These are phyloP conservation scores for Posidonia oceanica DNA, from an alignment of 116 monocot species.

Conservation along the genomic window DNA sequence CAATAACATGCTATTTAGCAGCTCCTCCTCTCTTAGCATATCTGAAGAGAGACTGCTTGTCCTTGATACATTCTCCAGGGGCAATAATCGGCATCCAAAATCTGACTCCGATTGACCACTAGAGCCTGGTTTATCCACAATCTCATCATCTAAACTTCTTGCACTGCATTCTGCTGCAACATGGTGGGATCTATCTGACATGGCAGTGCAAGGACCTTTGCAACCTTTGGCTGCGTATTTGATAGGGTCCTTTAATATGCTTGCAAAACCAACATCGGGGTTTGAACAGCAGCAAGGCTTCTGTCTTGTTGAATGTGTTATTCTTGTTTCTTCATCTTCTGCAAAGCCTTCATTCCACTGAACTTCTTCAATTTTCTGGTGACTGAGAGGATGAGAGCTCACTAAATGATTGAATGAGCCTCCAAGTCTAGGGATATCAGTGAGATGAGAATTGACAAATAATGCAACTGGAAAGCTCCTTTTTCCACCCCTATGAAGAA, in stretches of 20 bases:
- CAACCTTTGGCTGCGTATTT: constrained; percentile 33
- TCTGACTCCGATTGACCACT: constrained; percentile 44
- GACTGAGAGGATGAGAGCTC: constrained; percentile 31
- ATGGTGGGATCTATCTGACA: constrained; percentile 45
- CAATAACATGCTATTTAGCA: constrained; percentile 72
- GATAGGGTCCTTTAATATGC: constrained; percentile 28
- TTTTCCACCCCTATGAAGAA: constrained; percentile 73
- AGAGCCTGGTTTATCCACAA: constrained; percentile 67
- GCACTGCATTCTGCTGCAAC: constrained; percentile 57
- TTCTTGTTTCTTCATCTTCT: constrained; percentile 46
- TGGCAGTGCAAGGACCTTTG: constrained; percentile 35
- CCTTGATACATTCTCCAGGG: constrained; percentile 24
- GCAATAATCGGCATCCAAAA: constrained; percentile 31
- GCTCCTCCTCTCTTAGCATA: constrained; percentile 62
- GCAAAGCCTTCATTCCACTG: constrained; percentile 78
- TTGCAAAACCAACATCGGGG: constrained; percentile 32
- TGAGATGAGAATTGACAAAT: constrained; percentile 35
- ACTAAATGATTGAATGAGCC: constrained; percentile 56
- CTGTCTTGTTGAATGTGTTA: constrained; percentile 71
- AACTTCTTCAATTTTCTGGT: constrained; percentile 39
- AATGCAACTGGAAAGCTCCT: constrained; percentile 58
- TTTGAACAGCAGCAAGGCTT: constrained; percentile 83
- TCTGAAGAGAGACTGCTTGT: constrained; percentile 40
- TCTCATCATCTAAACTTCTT: constrained; percentile 62
- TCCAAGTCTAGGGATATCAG: constrained; percentile 64